Evolutionary conservation across 352 stramenopile species (phyloP), one percentile per base, ranked within the genome.

Genomic region (Globisporangium nunn): DNA sequence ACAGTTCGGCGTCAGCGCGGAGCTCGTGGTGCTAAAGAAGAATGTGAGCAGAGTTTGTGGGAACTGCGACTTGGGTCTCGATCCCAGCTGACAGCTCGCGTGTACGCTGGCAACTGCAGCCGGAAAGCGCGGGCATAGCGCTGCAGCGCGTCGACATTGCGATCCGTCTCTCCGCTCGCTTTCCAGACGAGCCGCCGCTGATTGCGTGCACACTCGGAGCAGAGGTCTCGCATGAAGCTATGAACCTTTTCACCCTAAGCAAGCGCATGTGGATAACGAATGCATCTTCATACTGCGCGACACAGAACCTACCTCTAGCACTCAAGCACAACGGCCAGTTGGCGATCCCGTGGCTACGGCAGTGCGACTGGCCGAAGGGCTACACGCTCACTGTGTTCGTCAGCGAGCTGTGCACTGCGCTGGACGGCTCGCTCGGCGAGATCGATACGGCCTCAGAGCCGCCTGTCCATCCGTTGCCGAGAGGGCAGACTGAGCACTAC

Each of bases 321-420:
- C 56, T 82, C 43, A 40, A 67, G 69, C 57, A 62, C 50, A 71
- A 75, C 48, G 71, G 63, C 2, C 64, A 74, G 8, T 63, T 89
- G 15, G 35, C 64, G 18, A 43, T 85, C 15, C 66, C 81, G 11
- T 91, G 75, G 78, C 59, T 92, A 4, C 58, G 66, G 12, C 57
- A 65, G 14, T 41, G 67, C 12, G 75, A 72, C 1, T 92, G 82
- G 82, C 74, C 74, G 3, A 46, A 65, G 18, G 62, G 48, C 7
- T 90, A 90, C 67, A 78, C 66, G 1, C 64, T 90, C 5, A 57
- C 60, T 10, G 18, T 72, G 18, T 70, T 88, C 31, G 67, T 67
- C 6, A 68, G 70, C 33, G 75, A 90, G 33, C 61, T 92, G 12
- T 88, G 75, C 56, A 66, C 48, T 23, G 59, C 65, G 23, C 23